Base-by-base conservation (phyloP, 2,329 filamentous ascomycete species). In the Colletotrichum ledebouriae region DNA sequence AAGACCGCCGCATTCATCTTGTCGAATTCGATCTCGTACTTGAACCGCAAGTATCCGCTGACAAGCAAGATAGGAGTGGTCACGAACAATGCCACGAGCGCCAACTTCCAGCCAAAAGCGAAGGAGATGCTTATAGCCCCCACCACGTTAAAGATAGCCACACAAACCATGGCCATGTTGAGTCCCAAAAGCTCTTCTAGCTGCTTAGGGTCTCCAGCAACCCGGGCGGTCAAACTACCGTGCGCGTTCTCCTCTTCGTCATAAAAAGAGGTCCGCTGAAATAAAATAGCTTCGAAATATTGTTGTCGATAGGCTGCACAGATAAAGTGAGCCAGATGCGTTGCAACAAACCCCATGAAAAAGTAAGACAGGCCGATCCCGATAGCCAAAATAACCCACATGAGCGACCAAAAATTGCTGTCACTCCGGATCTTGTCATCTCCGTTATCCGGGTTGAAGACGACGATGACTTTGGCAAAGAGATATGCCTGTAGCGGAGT, bases 91-190 rank as follows among this genome's bases (percentile, higher is more conserved):
- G 87, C 85, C 0, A 94, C 89, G 0, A 94, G 79, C 0, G 90
- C 88, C 9, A 95, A 82, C 76, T 94, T 94, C 92, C 92, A 94
- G 1, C 90, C 90, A 75, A 91, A 93, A 4, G 85, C 82, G 73
- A 93, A 94, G 1, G 90, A 85, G 59, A 94, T 90, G 49, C 85
- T 81, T 13, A 93, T 78, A 7, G 87, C 88, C 0, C 91, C 92
- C 9, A 88, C 73, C 3, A 94, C 78, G 56, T 87, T 90, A 75
- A 93, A 90, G 22, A 91, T 74, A 9, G 90, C 88, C 20, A 90
- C 86, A 67, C 83, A 83, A 2, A 88, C 84, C 71, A 92, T 83
- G 2, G 88, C 85, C 84, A 91, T 87, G 73, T 91, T 90, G 52
- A 86, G 79, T 5, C 87, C 87, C 73, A 90, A 84, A 6, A 91